Evolutionary conservation across 768 basidiomycete genomes (phyloP).

Genomic region (Ramaria sp.): DNA sequence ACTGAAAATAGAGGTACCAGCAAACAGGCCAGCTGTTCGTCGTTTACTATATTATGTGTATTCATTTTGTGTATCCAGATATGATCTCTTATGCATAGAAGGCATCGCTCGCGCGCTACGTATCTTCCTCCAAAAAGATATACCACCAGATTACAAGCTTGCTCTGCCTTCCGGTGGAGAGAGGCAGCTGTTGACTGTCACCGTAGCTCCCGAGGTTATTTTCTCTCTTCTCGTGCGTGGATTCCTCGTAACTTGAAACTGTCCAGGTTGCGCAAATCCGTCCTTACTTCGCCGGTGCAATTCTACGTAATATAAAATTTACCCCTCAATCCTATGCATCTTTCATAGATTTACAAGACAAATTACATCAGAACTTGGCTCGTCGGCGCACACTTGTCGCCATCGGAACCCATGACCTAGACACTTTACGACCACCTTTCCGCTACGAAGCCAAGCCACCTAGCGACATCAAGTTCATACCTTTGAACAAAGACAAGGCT

Average conservation of each 20-base stretch:
- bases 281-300: conserved; percentile 83
- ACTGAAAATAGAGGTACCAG: conserved; percentile 97
- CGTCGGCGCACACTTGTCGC: conserved; percentile 83
- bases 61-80: conserved; percentile 38
- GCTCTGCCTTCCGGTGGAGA: conserved; percentile 64
- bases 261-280: conserved; percentile 68
- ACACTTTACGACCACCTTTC: conserved; percentile 81
- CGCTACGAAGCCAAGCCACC: conserved; percentile 75
- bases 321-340: conserved; percentile 83
- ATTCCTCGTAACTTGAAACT: neutral
- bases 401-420: conserved; percentile 96
- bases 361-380: conserved; percentile 93
- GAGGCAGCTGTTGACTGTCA: conserved; percentile 52
- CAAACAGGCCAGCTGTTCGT: conserved; percentile 55
- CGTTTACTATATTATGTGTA: neutral
- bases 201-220: conserved; percentile 59
- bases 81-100: conserved; percentile 95
- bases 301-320: conserved; percentile 86
- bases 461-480: conserved; percentile 83
- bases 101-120: conserved; percentile 83
- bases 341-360: conserved; percentile 99
- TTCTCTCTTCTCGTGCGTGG: conserved; percentile 1
- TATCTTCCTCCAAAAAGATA: conserved; percentile 64
- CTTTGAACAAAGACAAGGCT: conserved; percentile 66
- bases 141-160: conserved; percentile 63